Base-by-base conservation (phyloP, 1,284 basidiomycete species). In the Ceratobasidium sp. region DNA sequence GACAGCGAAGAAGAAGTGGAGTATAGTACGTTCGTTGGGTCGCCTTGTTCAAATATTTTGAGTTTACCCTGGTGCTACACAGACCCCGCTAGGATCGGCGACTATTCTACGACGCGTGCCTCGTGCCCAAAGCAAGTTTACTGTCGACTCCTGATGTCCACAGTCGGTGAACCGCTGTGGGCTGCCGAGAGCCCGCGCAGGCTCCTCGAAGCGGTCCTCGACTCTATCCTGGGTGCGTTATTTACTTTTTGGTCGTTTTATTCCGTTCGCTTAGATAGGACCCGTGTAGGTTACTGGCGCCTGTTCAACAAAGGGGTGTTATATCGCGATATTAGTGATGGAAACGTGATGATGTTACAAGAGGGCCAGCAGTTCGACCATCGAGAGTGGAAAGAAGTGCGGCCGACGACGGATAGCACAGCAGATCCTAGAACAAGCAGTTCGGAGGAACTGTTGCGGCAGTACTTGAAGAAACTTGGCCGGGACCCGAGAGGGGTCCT, bases 331-430 rank as follows among this genome's bases (percentile, higher is more conserved):
- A 31, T 65, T 16, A 65, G 63, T 48, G 48, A 51, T 31, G 63
- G 63, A 8, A 65, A 65, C 29, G 63, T 65, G 46, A 49, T 51
- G 63, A 51, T 65, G 24, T 14, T 49, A 19, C 48, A 22, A n/a
- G 48, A 22, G 6, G 48, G 24, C 24, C 48, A 51, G 48, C 16
- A 11, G 29, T 16, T 29, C 4, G 41, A 29, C 6, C 41, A 22
- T 7, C 41, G 16, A 16, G 16, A 2, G 8, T 6, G 2, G 14
- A 19, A 34, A 7, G n/a, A 65, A 29, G 46, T 29, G n/a, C n/a
- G n/a, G 27, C n/a, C n/a, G n/a, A n/a, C n/a, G n/a, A n/a, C n/a
- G n/a, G n/a, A n/a, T n/a, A n/a, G n/a, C n/a, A n/a, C n/a, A n/a
- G n/a, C n/a, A n/a, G n/a, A n/a, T n/a, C n/a, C n/a, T n/a, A n/a